Percentiles rank a stretch among this genome's conserved stretches.
These are phyloP conservation scores for Cyclotella sp. DNA, from an alignment of 108 stramenopile genomes.

Conservation along the genomic window DNA sequence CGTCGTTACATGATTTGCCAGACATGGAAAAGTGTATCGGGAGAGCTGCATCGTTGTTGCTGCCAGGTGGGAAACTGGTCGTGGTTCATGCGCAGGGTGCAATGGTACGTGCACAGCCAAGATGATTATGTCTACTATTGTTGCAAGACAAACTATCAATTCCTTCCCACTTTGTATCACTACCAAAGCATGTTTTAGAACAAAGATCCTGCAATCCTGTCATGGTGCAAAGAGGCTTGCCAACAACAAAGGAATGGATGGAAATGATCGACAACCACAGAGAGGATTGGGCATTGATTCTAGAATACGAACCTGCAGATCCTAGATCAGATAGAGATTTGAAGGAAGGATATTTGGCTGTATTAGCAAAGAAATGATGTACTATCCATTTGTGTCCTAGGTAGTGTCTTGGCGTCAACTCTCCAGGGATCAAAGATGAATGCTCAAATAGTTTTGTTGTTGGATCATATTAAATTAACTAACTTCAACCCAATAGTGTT, in stretches of 20 bases:
- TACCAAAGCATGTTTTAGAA: constrained; percentile 52
- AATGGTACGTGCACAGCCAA: constrained; percentile 5
- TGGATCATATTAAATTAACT: too few relatives aligned
- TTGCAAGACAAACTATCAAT: background rate
- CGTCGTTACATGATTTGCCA: constrained; percentile 73
- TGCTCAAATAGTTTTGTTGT: too few relatives aligned
- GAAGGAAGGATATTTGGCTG: constrained; percentile 54
- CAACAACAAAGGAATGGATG: constrained; percentile 63
- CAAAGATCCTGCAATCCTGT: constrained; percentile 71
- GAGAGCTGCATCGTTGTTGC: constrained; percentile 57
- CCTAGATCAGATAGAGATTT: constrained; percentile 43
- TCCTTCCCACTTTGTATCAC: background rate
- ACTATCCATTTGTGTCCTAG: background rate
- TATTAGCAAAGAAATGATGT: constrained; percentile 30
- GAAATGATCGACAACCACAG: constrained; percentile 29
- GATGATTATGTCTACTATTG: background rate
- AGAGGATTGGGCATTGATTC: constrained; percentile 28
- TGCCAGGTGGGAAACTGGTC: constrained; percentile 44
- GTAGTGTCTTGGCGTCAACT: background rate
- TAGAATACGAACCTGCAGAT: constrained; percentile 46
- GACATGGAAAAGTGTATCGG: constrained; percentile 54
- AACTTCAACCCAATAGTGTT: too few relatives aligned
- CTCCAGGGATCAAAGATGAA: too few relatives aligned
- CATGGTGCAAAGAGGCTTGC: constrained; percentile 69
- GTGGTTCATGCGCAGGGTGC: constrained; percentile 80